phyloP scores from a whole-genome alignment of 768 basidiomycete species.

The Tremella fuciformis region DNA sequence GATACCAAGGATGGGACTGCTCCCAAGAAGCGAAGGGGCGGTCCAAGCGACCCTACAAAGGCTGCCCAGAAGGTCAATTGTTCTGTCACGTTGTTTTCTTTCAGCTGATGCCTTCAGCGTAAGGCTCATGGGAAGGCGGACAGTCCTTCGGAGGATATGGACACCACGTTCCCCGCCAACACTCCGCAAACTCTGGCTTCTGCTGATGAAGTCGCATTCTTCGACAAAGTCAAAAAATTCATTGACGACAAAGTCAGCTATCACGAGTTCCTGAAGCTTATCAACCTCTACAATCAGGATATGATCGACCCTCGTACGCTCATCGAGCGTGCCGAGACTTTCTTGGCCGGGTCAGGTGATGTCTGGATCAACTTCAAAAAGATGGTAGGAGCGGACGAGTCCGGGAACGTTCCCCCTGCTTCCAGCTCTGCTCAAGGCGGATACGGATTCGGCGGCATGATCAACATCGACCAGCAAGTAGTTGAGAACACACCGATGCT shows the following conservation, averaged over 20 bases:
- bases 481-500: slow-evolving; percentile 69
- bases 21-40: slow-evolving; percentile 34
- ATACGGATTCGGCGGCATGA: slow-evolving; percentile 48
- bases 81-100: not conserved
- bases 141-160: slow-evolving; percentile 34
- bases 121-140: slow-evolving; percentile 48
- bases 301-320: slow-evolving; percentile 82
- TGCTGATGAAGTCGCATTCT: slow-evolving; percentile 80
- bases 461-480: slow-evolving; percentile 58
- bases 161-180: slow-evolving; percentile 23
- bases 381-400: slow-evolving; percentile 74
- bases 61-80: slow-evolving; percentile 35
- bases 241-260: slow-evolving; percentile 56
- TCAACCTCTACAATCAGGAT: slow-evolving; percentile 85
- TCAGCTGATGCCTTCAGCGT: slow-evolving; percentile 7
- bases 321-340: slow-evolving; percentile 72
- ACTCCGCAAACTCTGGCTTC: slow-evolving; percentile 47
- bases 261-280: slow-evolving; percentile 87
- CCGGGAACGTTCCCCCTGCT: slow-evolving; percentile 33
- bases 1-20: slow-evolving; percentile 29
- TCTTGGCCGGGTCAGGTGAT: slow-evolving; percentile 73
- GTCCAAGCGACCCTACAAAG: slow-evolving; percentile 32
- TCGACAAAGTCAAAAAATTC: slow-evolving; percentile 72
- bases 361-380: slow-evolving; percentile 80
- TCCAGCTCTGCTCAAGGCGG: slow-evolving; percentile 36